Evolutionary conservation across 805 yeast genomes (phyloP).

Genomic region (Saturnispora hagleri): DNA sequence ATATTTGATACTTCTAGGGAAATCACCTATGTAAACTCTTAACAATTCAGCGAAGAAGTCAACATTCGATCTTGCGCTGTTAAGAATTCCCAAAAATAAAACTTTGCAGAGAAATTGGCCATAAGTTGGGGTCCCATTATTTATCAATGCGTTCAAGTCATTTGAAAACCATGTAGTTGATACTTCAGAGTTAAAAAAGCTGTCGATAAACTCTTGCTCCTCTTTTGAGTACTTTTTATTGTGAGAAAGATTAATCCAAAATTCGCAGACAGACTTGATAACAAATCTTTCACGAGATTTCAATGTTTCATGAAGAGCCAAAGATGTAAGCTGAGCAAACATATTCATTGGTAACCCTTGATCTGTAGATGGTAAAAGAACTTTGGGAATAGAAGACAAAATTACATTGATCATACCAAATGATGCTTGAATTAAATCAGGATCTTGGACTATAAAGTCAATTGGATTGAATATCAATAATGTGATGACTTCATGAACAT

Average conservation of each 20-base stretch:
- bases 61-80: constrained; percentile 47
- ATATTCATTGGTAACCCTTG: constrained; percentile 2
- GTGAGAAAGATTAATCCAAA: constrained; percentile 44
- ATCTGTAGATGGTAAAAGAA: constrained; percentile 29
- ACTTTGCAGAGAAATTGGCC: constrained; percentile 28
- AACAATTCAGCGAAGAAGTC: constrained; percentile 48
- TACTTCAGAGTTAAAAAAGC: not conserved
- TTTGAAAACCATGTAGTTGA: not conserved
- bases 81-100: constrained; percentile 38
- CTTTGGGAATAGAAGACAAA: constrained; percentile 14
- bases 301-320: constrained; percentile 30
- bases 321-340: not conserved
- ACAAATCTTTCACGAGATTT: constrained; percentile 45
- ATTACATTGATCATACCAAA: constrained; percentile 35
- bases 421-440: constrained; percentile 47
- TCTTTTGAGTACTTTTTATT: constrained; percentile 1
- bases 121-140: constrained; percentile 24
- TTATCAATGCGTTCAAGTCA: not conserved
- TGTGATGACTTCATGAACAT: constrained; percentile 27
- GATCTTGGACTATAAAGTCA: constrained; percentile 35
- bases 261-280: constrained; percentile 40
- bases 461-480: constrained; percentile 31
- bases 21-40: constrained; percentile 13
- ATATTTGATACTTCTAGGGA: constrained; percentile 2
- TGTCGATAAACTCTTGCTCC: constrained; percentile 2